Evolutionary conservation across 768 basidiomycete species (phyloP).

Genomic region (Boletus barrowsii): DNA sequence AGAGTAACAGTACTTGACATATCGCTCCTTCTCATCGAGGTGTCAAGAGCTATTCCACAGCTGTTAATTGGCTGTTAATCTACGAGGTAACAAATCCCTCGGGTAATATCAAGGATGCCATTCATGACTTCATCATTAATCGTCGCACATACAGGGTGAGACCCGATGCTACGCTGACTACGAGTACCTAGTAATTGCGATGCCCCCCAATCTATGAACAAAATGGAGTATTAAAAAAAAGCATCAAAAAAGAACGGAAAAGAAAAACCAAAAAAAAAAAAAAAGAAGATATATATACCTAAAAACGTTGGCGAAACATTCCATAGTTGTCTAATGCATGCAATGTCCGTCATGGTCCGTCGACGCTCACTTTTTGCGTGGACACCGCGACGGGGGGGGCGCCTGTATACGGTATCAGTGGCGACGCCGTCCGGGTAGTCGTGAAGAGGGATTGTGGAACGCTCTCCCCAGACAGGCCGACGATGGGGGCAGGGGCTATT

Average conservation of each 20-base stretch:
- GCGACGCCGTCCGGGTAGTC: constrained; percentile 20
- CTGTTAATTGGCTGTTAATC: no score
- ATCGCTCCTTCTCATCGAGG: no score
- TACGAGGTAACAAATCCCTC: no score
- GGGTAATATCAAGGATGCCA: no score
- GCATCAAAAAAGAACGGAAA: neutral
- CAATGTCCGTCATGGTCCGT: constrained; percentile 13
- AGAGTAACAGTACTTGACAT: no score
- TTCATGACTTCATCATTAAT: constrained; percentile 4
- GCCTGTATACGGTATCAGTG: constrained; percentile 21
- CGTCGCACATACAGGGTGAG: neutral
- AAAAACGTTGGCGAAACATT: neutral
- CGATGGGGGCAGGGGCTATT: constrained; percentile 21
- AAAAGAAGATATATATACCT: neutral
- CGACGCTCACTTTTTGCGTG: constrained; percentile 19
- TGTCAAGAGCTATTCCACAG: no score
- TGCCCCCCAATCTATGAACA: constrained; percentile 5
- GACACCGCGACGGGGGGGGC: constrained; percentile 2
- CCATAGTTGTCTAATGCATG: neutral
- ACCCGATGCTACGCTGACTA: neutral
- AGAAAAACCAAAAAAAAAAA: neutral
- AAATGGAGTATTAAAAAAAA: neutral
- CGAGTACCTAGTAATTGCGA: constrained; percentile 1
- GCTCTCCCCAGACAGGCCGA: constrained; percentile 10
- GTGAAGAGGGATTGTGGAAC: constrained; percentile 9